Conservation (phyloP, 441 rosid species). For the Codiaeum variegatum region DNA sequence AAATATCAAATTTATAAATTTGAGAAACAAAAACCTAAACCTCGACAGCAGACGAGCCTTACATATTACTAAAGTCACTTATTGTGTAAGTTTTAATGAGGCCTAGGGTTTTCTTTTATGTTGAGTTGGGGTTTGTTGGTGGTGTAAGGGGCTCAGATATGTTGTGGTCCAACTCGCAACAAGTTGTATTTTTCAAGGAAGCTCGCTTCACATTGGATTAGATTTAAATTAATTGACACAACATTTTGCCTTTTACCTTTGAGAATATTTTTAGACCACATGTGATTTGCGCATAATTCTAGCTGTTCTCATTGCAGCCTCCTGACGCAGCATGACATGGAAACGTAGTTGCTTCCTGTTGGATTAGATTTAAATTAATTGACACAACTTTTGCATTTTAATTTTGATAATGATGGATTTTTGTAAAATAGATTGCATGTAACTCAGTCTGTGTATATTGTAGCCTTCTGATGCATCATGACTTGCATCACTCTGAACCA, state of each 20-base stretch:
- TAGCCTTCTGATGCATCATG: slow-evolving; percentile 43
- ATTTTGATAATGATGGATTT: background rate
- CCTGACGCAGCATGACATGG: slow-evolving; percentile 30
- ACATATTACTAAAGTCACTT: background rate
- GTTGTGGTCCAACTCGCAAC: background rate
- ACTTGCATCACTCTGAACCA: slow-evolving; percentile 32
- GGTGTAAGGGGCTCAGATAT: background rate
- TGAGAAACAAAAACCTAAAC: no score
- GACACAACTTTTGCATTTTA: background rate
- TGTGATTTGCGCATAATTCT: slow-evolving; percentile 10
- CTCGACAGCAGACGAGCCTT: no score
- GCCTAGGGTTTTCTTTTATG: background rate
- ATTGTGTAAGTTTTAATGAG: background rate
- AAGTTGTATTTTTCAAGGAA: background rate
- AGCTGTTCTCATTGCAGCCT: slow-evolving; percentile 36
- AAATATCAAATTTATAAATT: no score
- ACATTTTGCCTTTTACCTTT: background rate
- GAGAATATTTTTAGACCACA: background rate
- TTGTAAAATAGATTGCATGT: background rate
- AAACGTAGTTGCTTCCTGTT: background rate
- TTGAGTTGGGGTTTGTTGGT: background rate
- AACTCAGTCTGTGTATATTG: slow-evolving; percentile 18
- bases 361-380: background rate
- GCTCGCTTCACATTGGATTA: background rate
- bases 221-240: background rate